These are phyloP conservation scores for Aspergillus incahuasiensis DNA, from an alignment of 495 filamentous ascomycete species.

Conservation along the genomic window DNA sequence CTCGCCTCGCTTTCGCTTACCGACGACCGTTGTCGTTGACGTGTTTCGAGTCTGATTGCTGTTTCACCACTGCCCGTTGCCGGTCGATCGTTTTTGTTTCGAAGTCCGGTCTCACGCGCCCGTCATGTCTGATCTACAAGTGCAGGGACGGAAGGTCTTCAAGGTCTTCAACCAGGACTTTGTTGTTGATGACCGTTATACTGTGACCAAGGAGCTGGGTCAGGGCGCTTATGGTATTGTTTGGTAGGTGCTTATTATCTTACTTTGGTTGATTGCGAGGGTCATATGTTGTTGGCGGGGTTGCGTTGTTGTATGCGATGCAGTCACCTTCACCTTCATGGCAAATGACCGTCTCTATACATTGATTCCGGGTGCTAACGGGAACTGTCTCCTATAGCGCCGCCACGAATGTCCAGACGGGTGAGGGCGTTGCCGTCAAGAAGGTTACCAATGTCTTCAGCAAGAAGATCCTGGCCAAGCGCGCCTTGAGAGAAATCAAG, in stretches of 20 bases:
- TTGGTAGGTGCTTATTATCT: conserved; percentile 58
- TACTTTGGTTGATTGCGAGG: not conserved
- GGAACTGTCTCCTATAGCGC: conserved; percentile 50
- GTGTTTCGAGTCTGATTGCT: conserved; percentile 1
- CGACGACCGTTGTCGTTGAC: not conserved
- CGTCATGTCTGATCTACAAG: conserved; percentile 70
- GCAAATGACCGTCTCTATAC: not conserved
- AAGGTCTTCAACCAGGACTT: conserved; percentile 99
- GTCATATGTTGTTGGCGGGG: not conserved
- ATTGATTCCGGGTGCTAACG: not conserved
- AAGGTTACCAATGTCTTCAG: conserved; percentile 99
- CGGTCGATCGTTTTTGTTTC: conserved; percentile 12
- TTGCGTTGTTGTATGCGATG: not conserved
- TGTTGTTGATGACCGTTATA: conserved; percentile 95
- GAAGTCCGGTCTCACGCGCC: not conserved
- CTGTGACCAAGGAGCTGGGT: conserved; percentile 96
- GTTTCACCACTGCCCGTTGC: not conserved
- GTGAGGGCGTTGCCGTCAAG: conserved; percentile 97
- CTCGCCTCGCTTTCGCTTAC: conserved; percentile 5
- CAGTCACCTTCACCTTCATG: not conserved
- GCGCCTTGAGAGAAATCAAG: conserved; percentile 96
- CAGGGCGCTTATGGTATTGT: conserved; percentile 99
- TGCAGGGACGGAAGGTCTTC: conserved; percentile 89
- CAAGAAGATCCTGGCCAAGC: conserved; percentile 99
- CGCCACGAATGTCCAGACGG: conserved; percentile 83